A percentile compares a stretch with the other conserved stretches of the same genome.
Evolutionary conservation across 78 protist species (phyloP).

Genomic region (Planoprotostelium fungivorum): DNA sequence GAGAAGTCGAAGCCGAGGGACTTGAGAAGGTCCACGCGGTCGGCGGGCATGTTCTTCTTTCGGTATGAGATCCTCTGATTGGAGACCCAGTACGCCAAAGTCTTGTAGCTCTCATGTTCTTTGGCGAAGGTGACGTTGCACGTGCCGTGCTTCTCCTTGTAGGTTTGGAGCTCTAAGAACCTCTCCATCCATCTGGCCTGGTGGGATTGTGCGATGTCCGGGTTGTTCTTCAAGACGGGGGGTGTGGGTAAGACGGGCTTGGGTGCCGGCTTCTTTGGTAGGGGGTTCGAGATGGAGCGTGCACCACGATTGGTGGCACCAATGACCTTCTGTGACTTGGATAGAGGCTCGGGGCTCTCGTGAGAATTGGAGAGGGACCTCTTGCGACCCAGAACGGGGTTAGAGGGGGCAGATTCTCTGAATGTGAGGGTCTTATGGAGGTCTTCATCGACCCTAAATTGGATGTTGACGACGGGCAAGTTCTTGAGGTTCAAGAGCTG

Average conservation of each 20-base stretch:
- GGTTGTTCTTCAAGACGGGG: not conserved
- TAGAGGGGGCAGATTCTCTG: not conserved
- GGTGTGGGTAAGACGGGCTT: not conserved
- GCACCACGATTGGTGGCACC: not conserved
- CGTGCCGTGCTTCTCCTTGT: not conserved
- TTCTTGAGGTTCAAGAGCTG: not conserved
- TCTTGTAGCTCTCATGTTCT: not conserved
- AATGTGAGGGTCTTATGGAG: not conserved
- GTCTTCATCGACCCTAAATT: not conserved
- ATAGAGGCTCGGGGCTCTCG: not conserved
- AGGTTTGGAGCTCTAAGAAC: not conserved
- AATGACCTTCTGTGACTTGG: not conserved
- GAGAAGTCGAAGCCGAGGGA: not conserved
- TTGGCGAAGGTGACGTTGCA: not conserved
- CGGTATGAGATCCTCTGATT: not conserved
- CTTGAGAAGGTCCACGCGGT: not conserved
- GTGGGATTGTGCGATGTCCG: not conserved
- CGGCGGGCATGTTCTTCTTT: not conserved
- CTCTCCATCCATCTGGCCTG: not conserved
- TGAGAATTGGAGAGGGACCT: not conserved
- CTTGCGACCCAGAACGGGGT: not conserved
- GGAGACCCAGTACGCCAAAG: not conserved
- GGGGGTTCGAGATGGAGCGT: not conserved
- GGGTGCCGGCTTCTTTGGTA: not conserved
- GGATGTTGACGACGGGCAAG: not conserved